Evolutionary conservation across 202 grass and related monocot genomes (phyloP), one percentile per base, ranked within the genome.

Genomic region (Saccharum hybrid): DNA sequence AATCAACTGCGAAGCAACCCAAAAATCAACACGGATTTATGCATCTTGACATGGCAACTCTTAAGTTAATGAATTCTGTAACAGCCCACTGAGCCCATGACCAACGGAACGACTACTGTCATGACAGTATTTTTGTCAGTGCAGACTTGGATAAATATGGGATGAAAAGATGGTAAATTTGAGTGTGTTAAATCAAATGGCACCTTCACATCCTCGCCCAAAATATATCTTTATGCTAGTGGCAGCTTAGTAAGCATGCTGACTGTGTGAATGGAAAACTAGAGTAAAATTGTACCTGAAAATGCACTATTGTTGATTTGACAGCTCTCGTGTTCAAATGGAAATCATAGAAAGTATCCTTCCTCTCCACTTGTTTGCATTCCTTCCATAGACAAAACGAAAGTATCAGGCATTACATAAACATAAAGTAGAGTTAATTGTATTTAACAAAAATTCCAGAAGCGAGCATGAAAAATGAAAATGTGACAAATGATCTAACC

Each of bases 301-400:
- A 98, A 88, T 98, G 96, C 21, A 89, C 90, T 81, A 93, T 92
- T 4, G 89, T 98, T 34, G 87, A 78, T 77, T 92, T 95, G 81
- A 86, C 92, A 79, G 81, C 33, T 83, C 92, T 88, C 18, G 92
- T 92, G 65, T 90, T 95, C 51, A 87, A 90, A 28, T 98, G 91
- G 72, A 93, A 98, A 85, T 92, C 92, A 78, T 86, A 98, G 78
- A 95, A 95, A 6, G 42, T 85, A 19, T 88, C 87, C 82, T 64
- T 68, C 72, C 37, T 86, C 67, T 91, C 57, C 42, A 89, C 70
- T 81, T 82, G 41, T 67, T 87, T 88, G 72, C 69, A 87, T 43
- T 90, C 89, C 90, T 98, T 98, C 66, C 12, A 78, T 26, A 64
- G 63, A 73, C 10, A 83, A 59, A 85, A 70, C 51, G 4, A 67